Percentiles rank a stretch among this genome's conserved stretches.
These are phyloP conservation scores for Colletotrichum viniferum DNA, from an alignment of 2,329 filamentous ascomycete genomes.

Conservation along the genomic window DNA sequence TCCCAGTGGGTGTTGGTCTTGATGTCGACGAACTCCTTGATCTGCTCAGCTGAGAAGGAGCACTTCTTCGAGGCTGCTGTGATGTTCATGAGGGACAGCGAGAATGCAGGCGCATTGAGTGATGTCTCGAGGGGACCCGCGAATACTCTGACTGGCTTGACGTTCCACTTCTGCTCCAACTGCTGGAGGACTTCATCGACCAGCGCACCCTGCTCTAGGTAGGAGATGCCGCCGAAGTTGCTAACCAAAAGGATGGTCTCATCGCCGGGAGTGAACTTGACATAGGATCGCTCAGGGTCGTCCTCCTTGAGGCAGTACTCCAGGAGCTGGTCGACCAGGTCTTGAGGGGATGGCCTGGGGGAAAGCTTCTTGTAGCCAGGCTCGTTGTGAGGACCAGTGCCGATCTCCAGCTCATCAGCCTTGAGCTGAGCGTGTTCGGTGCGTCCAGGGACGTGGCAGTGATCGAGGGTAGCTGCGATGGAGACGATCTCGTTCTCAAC, in stretches of 20 bases:
- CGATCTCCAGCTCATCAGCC: conserved; percentile 62
- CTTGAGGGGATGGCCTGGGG: conserved; percentile 52
- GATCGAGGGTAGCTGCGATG: conserved; percentile 62
- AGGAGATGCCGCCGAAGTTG: conserved; percentile 65
- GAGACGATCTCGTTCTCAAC: conserved; percentile 59
- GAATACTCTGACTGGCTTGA: conserved; percentile 59
- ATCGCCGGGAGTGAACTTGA: conserved; percentile 49
- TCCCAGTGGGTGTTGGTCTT: conserved; percentile 64
- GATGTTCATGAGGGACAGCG: conserved; percentile 68
- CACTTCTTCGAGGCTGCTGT: conserved; percentile 49
- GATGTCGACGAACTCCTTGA: conserved; percentile 69
- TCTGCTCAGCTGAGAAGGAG: conserved; percentile 52
- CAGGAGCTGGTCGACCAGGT: conserved; percentile 62
- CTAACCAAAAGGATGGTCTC: conserved; percentile 59
- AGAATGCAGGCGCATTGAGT: conserved; percentile 74
- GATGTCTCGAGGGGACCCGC: conserved; percentile 73
- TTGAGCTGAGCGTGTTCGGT: conserved; percentile 52
- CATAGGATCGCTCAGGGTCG: conserved; percentile 54
- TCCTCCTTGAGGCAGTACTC: conserved; percentile 62
- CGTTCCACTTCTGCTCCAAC: conserved; percentile 49
- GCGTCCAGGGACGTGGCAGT: conserved; percentile 63
- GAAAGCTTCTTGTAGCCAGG: conserved; percentile 63
- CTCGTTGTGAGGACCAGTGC: conserved; percentile 71
- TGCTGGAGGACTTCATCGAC: conserved; percentile 58
- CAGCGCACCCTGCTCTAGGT: conserved; percentile 60